Evolutionary conservation across 805 yeast genomes (phyloP).

Genomic region (Metschnikowia santaceciliae): DNA sequence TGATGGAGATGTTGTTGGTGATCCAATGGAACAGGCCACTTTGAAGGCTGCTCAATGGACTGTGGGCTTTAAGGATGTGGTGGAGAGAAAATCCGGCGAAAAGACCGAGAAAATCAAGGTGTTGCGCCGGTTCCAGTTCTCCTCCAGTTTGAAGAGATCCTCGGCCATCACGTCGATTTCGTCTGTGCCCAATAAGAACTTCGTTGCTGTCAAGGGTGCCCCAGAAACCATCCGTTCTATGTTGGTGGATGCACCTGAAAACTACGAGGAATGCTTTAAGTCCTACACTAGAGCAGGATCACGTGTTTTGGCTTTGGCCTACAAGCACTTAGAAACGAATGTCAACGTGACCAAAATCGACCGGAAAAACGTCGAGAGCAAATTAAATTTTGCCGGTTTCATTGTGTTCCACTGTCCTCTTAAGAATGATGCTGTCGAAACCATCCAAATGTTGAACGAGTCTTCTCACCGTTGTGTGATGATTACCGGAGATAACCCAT

Average conservation of each 20-base stretch:
- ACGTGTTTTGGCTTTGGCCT: conserved; percentile 93
- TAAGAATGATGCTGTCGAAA: conserved; percentile 87
- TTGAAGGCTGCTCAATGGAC: conserved; percentile 83
- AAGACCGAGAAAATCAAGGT: conserved; percentile 56
- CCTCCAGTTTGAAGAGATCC: conserved; percentile 93
- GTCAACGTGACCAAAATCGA: conserved; percentile 51
- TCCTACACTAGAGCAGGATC: conserved; percentile 93
- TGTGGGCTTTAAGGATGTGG: conserved; percentile 71
- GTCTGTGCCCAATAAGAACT: conserved; percentile 42
- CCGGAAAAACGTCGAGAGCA: conserved; percentile 74
- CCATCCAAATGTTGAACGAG: conserved; percentile 88
- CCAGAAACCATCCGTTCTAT: conserved; percentile 90
- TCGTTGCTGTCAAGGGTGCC: conserved; percentile 94
- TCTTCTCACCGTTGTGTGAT: conserved; percentile 93
- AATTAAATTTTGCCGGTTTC: conserved; percentile 81
- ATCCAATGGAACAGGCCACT: conserved; percentile 98
- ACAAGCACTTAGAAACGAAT: conserved; percentile 59
- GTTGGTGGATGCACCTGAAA: conserved; percentile 64
- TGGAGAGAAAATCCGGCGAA: conserved; percentile 40
- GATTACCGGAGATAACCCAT: conserved; percentile 99
- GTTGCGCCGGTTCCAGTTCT: conserved; percentile 92
- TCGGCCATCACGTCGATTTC: conserved; percentile 69
- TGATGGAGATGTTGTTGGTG: conserved; percentile 97
- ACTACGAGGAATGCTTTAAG: conserved; percentile 82
- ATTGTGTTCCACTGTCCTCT: conserved; percentile 96